Conservation (phyloP, 352 stramenopile species). For the Pythium dissimile region DNA sequence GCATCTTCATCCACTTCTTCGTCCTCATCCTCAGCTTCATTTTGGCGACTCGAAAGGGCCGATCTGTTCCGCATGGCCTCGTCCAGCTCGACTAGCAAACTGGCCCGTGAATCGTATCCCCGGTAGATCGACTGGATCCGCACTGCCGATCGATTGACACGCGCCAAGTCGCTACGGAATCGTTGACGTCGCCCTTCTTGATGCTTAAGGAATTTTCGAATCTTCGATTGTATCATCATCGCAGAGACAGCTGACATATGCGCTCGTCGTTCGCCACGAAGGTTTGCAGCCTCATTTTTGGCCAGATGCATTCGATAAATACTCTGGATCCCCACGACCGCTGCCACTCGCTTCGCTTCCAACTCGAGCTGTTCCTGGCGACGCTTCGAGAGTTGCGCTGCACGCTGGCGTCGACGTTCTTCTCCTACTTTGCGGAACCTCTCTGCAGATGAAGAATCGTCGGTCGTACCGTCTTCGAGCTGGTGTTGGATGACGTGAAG, state of each 20-base stretch:
- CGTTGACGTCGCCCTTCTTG: constrained; percentile 40
- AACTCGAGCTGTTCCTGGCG: constrained; percentile 48
- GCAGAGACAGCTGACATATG: constrained; percentile 52
- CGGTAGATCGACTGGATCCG: constrained; percentile 70
- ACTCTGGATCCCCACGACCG: constrained; percentile 48
- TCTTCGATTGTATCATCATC: constrained; percentile 70
- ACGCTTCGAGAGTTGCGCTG: constrained; percentile 47
- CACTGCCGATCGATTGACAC: constrained; percentile 56
- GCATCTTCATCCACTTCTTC: neutral
- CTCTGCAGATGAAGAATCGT: constrained; percentile 20
- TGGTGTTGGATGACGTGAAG: constrained; percentile 41
- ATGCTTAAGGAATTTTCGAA: constrained; percentile 45
- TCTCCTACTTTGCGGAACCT: constrained; percentile 48
- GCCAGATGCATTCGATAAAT: constrained; percentile 43
- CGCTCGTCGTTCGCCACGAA: constrained; percentile 45
- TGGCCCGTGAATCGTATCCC: constrained; percentile 52
- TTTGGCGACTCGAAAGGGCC: neutral
- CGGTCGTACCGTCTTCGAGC: constrained; percentile 21
- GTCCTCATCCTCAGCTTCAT: neutral
- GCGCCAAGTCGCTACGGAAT: constrained; percentile 50
- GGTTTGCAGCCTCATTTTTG: constrained; percentile 19
- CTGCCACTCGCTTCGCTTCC: constrained; percentile 33
- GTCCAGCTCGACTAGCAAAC: constrained; percentile 32
- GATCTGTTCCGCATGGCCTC: neutral
- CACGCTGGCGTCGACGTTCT: constrained; percentile 47